Evolutionary conservation across 306 rosid genomes (phyloP).

Genomic region (Acacia crassicarpa): DNA sequence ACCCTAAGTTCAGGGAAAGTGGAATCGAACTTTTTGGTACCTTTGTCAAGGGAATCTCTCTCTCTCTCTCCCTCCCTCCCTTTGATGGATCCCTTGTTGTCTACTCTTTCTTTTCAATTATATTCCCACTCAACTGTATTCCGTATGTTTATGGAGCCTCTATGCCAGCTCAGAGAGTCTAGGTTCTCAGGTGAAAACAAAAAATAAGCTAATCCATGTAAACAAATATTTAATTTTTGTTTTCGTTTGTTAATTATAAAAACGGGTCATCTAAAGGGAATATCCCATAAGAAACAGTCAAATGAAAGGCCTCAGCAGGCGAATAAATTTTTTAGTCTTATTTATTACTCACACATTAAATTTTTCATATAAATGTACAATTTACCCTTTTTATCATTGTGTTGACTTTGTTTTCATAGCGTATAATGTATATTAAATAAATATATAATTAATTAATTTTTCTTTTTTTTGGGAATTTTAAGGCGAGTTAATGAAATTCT

Average conservation of each 20-base stretch:
- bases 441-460: no score
- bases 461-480: no score
- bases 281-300: background rate
- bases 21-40: background rate
- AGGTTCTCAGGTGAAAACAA: background rate
- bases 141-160: background rate
- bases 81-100: constrained; percentile 14
- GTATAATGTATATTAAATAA: no score
- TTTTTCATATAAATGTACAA: no score
- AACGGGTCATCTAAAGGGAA: constrained; percentile 14
- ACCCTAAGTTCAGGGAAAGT: constrained; percentile 38
- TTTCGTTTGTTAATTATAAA: background rate
- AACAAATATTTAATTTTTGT: background rate
- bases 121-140: background rate
- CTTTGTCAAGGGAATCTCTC: constrained; percentile 23
- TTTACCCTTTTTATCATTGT: no score
- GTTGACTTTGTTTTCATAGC: no score
- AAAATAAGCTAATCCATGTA: background rate
- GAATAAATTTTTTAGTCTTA: no score
- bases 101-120: constrained; percentile 18
- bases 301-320: background rate
- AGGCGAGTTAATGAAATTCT: background rate
- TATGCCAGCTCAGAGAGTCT: background rate
- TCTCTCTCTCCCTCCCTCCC: no score
- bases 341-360: no score